Evolutionary conservation across 768 basidiomycete genomes (phyloP), one percentile per base, ranked within the genome.

Genomic region (Bullera alba): DNA sequence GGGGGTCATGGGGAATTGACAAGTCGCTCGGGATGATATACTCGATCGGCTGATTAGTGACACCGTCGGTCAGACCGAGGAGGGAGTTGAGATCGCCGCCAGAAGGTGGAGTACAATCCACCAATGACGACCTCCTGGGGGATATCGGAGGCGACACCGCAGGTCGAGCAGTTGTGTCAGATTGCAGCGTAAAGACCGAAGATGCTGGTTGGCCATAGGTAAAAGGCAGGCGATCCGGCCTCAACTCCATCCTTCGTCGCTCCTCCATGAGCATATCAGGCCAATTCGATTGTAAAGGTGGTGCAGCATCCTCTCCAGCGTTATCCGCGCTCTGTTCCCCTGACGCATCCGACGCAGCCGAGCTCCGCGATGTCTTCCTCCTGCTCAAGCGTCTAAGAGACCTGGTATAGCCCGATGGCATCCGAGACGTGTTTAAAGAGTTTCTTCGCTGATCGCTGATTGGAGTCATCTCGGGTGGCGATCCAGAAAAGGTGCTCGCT

Each of bases 161-260:
- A 0, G 69, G 69, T 30, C 57, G 49, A 14, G 50, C 50, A 4
- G 52, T 57, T 2, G 61, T 39, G 12, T 62, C 54, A 4, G 63
- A 65, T 39, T 62, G 61, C 5, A 64, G 46, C 19, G 68, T 65
- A 34, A 60, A 64, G 14, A 53, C 54, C 19, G 61, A 57, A 16
- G 52, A 44, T 4, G 46, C 37, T 6, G 57, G 53, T 15, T 61
- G 58, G 16, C 48, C 37, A 48, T 65, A 70, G 3, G 58, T 39
- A 42, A 58, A 70, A 3, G 66, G 58, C 19, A 50, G n/a, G 4
- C 27, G 37, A 5, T 47, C 46, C 5, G 42, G 46, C 19, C 27
- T 12, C 4, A 53, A 50, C 5, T 56, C 54, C 21, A 58, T 47
- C 15, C 61, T 35, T 21, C 54, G 39, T 5, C 54, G 50, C 16